phyloP scores from a whole-genome alignment of 495 filamentous ascomycete genomes.

The Aspergillus saccharolyticus region DNA sequence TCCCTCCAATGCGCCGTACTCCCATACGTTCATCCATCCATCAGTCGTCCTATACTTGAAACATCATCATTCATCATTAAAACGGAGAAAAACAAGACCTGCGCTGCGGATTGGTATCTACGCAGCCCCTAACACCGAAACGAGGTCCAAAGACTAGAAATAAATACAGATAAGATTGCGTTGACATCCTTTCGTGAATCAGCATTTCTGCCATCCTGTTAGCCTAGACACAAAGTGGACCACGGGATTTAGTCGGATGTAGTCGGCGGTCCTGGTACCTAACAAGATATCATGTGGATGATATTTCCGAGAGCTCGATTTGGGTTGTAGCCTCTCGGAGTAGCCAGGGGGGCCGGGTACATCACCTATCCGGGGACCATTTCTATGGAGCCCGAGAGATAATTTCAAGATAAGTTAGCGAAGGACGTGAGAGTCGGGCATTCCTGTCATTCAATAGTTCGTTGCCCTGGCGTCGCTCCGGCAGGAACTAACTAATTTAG shows the following conservation, averaged over 20 bases:
- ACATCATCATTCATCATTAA: not conserved
- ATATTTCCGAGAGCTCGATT: not conserved
- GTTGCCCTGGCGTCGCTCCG: conserved; percentile 1
- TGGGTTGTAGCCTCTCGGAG: not conserved
- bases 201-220: not conserved
- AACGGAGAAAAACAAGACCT: not conserved
- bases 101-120: not conserved
- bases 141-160: not conserved
- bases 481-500: conserved; percentile 22
- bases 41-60: not conserved
- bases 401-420: not conserved
- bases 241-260: not conserved
- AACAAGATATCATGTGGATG: not conserved
- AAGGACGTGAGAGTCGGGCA: not conserved
- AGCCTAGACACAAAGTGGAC: not conserved
- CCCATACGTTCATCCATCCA: not conserved
- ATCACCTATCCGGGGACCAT: conserved; percentile 4
- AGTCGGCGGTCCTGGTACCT: not conserved
- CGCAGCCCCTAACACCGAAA: not conserved
- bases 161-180: too few relatives aligned
- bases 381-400: not conserved
- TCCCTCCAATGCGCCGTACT: not conserved
- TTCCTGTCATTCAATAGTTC: conserved; percentile 20
- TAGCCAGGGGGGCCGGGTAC: not conserved
- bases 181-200: not conserved